These are phyloP conservation scores for Conoideocrella luteorostrata DNA, from an alignment of 2,329 filamentous ascomycete species.

Conservation along the genomic window DNA sequence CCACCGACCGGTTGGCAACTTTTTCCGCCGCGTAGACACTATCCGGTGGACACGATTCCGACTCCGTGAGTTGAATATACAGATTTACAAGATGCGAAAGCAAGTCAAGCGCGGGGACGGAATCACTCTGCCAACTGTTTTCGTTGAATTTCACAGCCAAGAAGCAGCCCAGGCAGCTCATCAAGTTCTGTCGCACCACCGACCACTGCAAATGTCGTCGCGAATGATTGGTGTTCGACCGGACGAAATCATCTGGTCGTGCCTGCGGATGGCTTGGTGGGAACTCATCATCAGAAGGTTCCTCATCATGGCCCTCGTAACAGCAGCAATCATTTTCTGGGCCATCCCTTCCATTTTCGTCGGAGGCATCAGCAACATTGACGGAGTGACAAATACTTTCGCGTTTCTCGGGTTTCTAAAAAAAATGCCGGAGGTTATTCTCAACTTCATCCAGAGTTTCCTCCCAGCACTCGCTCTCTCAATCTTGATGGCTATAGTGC, in stretches of 20 bases:
- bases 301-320: constrained; percentile 63
- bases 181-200: constrained; percentile 82
- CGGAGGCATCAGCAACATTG: constrained; percentile 79
- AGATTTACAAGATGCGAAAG: constrained; percentile 59
- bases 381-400: constrained; percentile 55
- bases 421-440: constrained; percentile 60
- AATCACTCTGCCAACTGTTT: constrained; percentile 68
- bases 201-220: constrained; percentile 79
- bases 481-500: constrained; percentile 80
- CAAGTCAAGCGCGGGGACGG: constrained; percentile 66
- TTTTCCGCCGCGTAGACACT: constrained; percentile 87
- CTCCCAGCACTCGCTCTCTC: constrained; percentile 74
- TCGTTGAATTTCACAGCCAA: constrained; percentile 83
- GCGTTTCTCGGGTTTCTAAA: constrained; percentile 71
- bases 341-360: constrained; percentile 69
- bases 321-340: constrained; percentile 82
- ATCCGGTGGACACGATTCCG: constrained; percentile 76
- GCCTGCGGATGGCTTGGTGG: constrained; percentile 81
- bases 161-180: constrained; percentile 79
- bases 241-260: constrained; percentile 79
- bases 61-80: constrained; percentile 31
- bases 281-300: constrained; percentile 69
- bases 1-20: constrained; percentile 59
- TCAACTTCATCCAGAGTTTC: constrained; percentile 79
- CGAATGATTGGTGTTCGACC: constrained; percentile 79